Conservation (phyloP, 768 basidiomycete species). For the Tephrocybe sp. region DNA sequence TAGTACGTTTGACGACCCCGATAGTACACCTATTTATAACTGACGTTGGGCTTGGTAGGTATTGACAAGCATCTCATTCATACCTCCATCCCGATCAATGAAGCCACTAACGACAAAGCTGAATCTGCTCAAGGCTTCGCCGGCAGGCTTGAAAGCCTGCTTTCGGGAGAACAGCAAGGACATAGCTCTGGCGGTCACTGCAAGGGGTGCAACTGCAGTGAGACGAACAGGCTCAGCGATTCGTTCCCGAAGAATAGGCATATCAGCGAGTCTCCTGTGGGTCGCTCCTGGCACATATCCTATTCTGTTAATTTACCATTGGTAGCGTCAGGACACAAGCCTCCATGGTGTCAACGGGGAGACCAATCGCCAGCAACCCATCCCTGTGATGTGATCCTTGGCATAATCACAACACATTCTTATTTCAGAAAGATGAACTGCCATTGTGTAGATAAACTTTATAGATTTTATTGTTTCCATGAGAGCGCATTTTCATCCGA, state of each 20-base stretch:
- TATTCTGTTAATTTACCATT: too few relatives aligned
- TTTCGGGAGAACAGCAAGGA: neutral
- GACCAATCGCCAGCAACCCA: neutral
- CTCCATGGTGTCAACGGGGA: neutral
- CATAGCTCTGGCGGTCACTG: conserved; percentile 4
- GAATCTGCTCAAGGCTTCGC: neutral
- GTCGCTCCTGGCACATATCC: neutral
- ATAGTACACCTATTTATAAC: too few relatives aligned
- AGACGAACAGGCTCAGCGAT: neutral
- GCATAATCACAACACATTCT: too few relatives aligned
- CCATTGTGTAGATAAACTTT: too few relatives aligned
- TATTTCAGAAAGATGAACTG: too few relatives aligned
- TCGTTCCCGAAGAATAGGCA: neutral
- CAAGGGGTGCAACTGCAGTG: conserved; percentile 7
- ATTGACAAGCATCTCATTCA: neutral
- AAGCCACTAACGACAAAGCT: neutral
- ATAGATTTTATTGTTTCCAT: too few relatives aligned
- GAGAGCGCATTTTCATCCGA: too few relatives aligned
- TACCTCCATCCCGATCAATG: conserved; percentile 6
- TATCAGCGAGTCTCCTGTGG: conserved; percentile 3
- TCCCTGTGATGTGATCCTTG: neutral
- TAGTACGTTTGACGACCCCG: neutral
- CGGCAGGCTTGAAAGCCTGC: neutral
- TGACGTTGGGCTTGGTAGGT: too few relatives aligned
- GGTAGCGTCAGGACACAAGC: neutral